Evolutionary conservation across 139 green algal species (phyloP).

Genomic region (Eudorina sp.): DNA sequence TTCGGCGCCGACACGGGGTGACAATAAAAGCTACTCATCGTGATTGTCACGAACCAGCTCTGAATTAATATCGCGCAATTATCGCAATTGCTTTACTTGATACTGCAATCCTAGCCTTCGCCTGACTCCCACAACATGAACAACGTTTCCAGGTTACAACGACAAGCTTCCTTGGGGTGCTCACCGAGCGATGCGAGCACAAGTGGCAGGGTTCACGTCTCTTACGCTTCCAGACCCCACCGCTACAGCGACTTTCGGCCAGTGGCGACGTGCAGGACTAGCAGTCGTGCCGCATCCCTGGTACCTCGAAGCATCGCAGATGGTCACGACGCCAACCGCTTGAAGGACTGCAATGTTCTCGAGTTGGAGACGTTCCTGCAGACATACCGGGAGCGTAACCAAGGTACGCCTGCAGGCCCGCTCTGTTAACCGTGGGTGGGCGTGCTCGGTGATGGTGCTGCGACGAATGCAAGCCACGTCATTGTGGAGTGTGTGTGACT

Average conservation of each 20-base stretch:
- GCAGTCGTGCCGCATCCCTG: background rate
- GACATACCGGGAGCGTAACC: conserved; percentile 3
- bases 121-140: no score
- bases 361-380: conserved; percentile 53
- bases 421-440: no score
- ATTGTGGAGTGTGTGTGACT: no score
- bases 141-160: background rate
- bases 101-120: no score
- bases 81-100: no score
- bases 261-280: background rate
- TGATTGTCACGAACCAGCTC: no score
- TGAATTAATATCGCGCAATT: no score
- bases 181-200: background rate
- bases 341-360: conserved; percentile 42
- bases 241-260: background rate
- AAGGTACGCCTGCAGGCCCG: background rate
- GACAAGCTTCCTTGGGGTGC: background rate
- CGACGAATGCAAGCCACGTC: no score
- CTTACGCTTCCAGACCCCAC: background rate
- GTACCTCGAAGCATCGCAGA: conserved; percentile 34
- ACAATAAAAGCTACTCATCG: no score
- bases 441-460: no score
- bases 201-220: background rate
- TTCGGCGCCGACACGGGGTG: background rate
- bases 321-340: conserved; percentile 14